Evolutionary conservation across 208 protist genomes (phyloP).

Genomic region (Endotrypanum monterogeii): DNA sequence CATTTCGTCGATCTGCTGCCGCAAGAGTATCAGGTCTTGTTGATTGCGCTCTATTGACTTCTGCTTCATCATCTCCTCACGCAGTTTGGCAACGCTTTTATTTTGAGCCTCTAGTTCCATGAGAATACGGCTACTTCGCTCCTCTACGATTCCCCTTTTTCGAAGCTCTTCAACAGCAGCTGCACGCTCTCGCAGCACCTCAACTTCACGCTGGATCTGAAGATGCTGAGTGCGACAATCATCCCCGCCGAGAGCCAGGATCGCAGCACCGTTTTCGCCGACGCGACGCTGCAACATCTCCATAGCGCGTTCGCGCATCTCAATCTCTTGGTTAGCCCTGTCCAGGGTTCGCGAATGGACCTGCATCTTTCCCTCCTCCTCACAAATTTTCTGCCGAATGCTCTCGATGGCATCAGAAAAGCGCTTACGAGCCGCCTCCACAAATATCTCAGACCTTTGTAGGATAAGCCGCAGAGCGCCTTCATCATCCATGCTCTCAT

Average conservation of each 20-base stretch:
- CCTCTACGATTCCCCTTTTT: constrained; percentile 33
- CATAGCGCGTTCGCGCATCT: constrained; percentile 44
- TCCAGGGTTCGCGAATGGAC: constrained; percentile 43
- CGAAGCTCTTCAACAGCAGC: constrained; percentile 49
- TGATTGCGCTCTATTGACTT: constrained; percentile 42
- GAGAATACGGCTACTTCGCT: constrained; percentile 45
- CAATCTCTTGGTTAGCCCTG: constrained; percentile 57
- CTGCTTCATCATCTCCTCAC: constrained; percentile 53
- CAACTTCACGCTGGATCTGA: constrained; percentile 33
- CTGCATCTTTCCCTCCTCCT: constrained; percentile 35
- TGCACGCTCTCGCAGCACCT: constrained; percentile 49
- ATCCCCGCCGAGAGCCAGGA: constrained; percentile 21
- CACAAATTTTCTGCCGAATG: constrained; percentile 9
- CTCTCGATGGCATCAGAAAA: neutral
- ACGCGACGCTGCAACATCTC: constrained; percentile 17
- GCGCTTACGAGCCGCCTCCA: constrained; percentile 14
- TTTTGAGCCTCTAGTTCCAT: constrained; percentile 60
- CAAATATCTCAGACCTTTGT: constrained; percentile 29
- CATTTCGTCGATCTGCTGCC: constrained; percentile 42
- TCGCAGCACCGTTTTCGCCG: constrained; percentile 22
- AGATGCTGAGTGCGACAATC: constrained; percentile 17
- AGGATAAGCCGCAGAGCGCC: constrained; percentile 33
- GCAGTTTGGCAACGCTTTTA: constrained; percentile 40
- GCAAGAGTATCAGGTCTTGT: constrained; percentile 46
- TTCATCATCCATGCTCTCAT: constrained; percentile 59